Percentiles rank a stretch among this genome's conserved stretches.
phyloP scores from a whole-genome alignment of 352 stramenopile genomes.

The Aphanomyces invadans region DNA sequence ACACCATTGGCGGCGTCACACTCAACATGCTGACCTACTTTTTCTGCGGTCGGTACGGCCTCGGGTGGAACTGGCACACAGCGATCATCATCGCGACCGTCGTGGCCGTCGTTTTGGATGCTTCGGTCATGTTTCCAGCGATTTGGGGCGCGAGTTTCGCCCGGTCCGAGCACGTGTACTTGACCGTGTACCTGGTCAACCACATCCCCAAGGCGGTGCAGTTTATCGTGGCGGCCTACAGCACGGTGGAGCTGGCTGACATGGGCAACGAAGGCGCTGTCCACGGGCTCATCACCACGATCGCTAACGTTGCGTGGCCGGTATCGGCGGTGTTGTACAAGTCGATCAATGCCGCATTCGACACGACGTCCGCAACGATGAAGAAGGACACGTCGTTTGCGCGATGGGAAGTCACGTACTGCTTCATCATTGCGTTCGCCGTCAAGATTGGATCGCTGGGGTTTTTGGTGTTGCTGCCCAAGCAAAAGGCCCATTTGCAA shows the following conservation, averaged over 20 bases:
- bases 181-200: constrained; percentile 42
- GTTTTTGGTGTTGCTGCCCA: constrained; percentile 41
- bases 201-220: constrained; percentile 42
- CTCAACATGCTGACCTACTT: constrained; percentile 37
- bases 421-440: constrained; percentile 51
- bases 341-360: constrained; percentile 42
- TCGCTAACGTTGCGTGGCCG: constrained; percentile 37
- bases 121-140: constrained; percentile 42
- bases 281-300: constrained; percentile 40
- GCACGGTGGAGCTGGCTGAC: constrained; percentile 59
- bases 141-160: constrained; percentile 38
- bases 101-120: constrained; percentile 35
- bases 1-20: constrained; percentile 42
- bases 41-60: constrained; percentile 36
- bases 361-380: constrained; percentile 38
- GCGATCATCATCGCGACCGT: constrained; percentile 39
- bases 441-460: constrained; percentile 40
- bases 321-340: constrained; percentile 55
- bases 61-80: constrained; percentile 50
- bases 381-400: constrained; percentile 27
- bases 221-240: constrained; percentile 46
- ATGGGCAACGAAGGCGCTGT: constrained; percentile 46
- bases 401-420: constrained; percentile 39
- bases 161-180: constrained; percentile 47
- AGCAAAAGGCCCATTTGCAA: constrained; percentile 47